Percentiles rank a stretch among this genome's conserved stretches.
These are phyloP conservation scores for Phytophthora podocarpi DNA, from an alignment of 352 stramenopile genomes.

Conservation along the genomic window DNA sequence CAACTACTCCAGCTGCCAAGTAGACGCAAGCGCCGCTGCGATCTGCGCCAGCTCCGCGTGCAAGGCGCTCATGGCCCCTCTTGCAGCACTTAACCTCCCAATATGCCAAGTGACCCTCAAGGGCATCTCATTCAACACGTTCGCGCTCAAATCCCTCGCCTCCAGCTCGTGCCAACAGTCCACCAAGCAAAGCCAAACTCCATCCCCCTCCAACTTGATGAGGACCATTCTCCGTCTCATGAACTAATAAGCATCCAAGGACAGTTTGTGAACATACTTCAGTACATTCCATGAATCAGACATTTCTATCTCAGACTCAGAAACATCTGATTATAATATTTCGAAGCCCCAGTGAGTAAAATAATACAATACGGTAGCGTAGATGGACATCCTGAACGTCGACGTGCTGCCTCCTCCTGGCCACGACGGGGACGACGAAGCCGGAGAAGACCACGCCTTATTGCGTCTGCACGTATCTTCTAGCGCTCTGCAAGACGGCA, in stretches of 20 bases:
- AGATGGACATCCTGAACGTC: constrained; percentile 33
- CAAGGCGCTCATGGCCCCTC: constrained; percentile 4
- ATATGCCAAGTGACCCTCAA: constrained; percentile 19
- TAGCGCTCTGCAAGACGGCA: constrained; percentile 18
- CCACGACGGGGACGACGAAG: constrained; percentile 27
- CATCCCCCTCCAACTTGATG: constrained; percentile 8
- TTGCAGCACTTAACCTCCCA: constrained; percentile 11
- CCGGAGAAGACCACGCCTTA: constrained; percentile 17
- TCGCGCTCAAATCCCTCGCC: neutral
- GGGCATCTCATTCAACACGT: constrained; percentile 15
- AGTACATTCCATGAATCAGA: constrained; percentile 3
- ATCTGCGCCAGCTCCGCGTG: constrained; percentile 24
- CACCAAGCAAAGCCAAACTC: neutral
- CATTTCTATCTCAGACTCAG: neutral
- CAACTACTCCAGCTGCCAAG: constrained; percentile 23
- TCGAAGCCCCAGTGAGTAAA: no score
- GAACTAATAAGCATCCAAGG: neutral
- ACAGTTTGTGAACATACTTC: constrained; percentile 11
- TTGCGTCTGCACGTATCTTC: constrained; percentile 23
- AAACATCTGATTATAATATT: constrained; percentile 10
- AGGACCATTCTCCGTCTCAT: constrained; percentile 33
- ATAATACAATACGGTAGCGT: neutral
- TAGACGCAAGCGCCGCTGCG: constrained; percentile 12
- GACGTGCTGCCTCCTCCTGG: constrained; percentile 24
- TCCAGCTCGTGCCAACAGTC: neutral